These are phyloP conservation scores for Rhodotorula babjevae DNA, from an alignment of 768 basidiomycete genomes.

Conservation along the genomic window DNA sequence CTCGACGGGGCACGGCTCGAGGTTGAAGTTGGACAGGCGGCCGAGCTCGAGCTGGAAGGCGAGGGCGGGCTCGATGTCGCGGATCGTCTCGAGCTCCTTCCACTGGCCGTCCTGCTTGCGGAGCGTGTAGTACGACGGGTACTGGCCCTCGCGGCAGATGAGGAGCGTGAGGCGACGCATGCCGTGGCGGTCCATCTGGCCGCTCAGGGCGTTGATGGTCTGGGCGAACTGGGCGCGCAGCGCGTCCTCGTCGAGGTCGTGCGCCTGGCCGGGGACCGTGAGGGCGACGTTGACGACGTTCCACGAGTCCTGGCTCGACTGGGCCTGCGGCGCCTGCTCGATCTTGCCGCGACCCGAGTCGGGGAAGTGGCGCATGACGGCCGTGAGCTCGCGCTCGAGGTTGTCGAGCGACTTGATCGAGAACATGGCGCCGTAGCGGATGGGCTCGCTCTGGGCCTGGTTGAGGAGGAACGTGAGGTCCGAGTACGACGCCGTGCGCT, in stretches of 20 bases:
- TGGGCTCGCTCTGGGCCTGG: constrained; percentile 77
- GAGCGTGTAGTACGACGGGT: constrained; percentile 90
- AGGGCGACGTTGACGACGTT: constrained; percentile 93
- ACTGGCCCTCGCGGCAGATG: constrained; percentile 82
- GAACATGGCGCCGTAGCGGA: constrained; percentile 83
- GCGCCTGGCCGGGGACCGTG: constrained; percentile 70
- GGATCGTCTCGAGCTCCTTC: constrained; percentile 92
- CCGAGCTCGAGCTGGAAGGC: constrained; percentile 97
- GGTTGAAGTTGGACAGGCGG: constrained; percentile 92
- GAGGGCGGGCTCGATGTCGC: constrained; percentile 95
- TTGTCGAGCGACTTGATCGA: constrained; percentile 64
- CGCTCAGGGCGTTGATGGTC: constrained; percentile 65
- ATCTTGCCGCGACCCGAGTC: constrained; percentile 61
- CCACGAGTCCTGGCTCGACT: constrained; percentile 58
- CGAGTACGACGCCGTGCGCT: constrained; percentile 84
- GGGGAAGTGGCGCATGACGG: constrained; percentile 57
- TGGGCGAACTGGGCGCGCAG: constrained; percentile 61
- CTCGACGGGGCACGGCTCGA: constrained; percentile 92
- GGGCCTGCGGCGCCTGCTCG: constrained; percentile 45
- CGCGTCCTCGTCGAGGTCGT: constrained; percentile 61
- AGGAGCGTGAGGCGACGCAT: constrained; percentile 88
- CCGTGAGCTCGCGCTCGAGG: constrained; percentile 33
- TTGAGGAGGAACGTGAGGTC: constrained; percentile 90
- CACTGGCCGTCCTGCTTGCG: constrained; percentile 67
- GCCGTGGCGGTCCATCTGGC: constrained; percentile 64